Conservation (phyloP, 441 rosid genomes). For the Pelargonium myrrhifolium region DNA sequence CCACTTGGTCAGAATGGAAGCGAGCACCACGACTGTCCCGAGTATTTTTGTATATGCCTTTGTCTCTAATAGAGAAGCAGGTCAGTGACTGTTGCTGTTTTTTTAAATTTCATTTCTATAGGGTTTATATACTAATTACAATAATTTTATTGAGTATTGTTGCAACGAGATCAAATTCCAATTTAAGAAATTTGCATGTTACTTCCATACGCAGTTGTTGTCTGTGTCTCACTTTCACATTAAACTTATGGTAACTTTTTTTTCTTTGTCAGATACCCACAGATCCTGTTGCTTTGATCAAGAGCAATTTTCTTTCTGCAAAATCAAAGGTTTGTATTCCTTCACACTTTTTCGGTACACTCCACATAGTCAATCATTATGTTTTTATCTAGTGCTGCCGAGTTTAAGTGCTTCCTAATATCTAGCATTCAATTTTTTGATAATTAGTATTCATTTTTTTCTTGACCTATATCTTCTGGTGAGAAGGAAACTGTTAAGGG, state of each 20-base stretch:
- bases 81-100: conserved; percentile 20
- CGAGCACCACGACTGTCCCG: conserved; percentile 43
- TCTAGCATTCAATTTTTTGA: too few species aligned
- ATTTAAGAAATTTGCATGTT: too few species aligned
- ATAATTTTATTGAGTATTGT: not conserved
- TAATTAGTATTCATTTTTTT: not conserved
- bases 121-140: not conserved
- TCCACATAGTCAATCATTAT: not conserved
- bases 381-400: not conserved
- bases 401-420: not conserved
- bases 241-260: conserved; percentile 15
- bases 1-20: conserved; percentile 51
- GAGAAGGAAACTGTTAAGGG: conserved; percentile 2
- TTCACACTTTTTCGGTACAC: conserved; percentile 7
- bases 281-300: conserved; percentile 59
- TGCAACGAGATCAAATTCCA: not conserved
- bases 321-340: conserved; percentile 62
- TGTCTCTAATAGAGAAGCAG: conserved; percentile 79
- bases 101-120: not conserved
- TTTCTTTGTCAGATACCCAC: conserved; percentile 56
- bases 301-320: conserved; percentile 66
- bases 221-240: conserved; percentile 8
- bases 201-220: conserved; percentile 11
- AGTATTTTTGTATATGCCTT: conserved; percentile 76
- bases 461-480: conserved; percentile 8